Evolutionary conservation across 140 eudicot genomes (phyloP), one percentile per base, ranked within the genome.

Genomic region (Flaveria floridana): DNA sequence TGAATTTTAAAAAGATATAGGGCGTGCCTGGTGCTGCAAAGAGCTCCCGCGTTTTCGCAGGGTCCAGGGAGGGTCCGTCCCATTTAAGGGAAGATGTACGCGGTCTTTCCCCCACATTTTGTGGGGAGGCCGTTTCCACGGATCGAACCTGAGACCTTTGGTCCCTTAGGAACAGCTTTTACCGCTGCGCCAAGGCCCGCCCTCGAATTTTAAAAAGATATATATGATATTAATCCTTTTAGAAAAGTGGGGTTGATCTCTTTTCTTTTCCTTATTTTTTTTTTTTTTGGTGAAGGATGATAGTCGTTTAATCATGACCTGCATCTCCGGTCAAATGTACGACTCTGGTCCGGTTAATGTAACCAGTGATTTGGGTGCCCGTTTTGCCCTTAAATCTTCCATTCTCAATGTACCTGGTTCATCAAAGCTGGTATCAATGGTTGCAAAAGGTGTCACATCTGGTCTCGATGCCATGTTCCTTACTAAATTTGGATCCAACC

Each of bases 291-390:
- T 83, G 85, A 57, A 92, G 98, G 98, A 86, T 82, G 98, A 92
- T 77, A 86, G 84, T 82, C 86, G 85, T 30, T 83, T 93, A 83
- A 79, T 93, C 58, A 85, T 82, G 76, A 84, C 85, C 57, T 93
- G 98, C 83, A 87, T 88, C 70, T 82, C 97, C 57, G 98, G 98
- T 71, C 95, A 87, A 76, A 86, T 93, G 39, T 93, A 88, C 57
- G 97, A 93, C 81, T 90, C 98, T 70, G 80, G 89, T 84, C 98
- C 98, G 2, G 84, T 86, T 51, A 92, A 88, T 71, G 88, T 90
- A 65, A 83, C 96, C 13, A 73, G 86, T 59, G 97, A 93, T 75
- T 74, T 90, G 88, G 97, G 96, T 78, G 87, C 96, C 39, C 88
- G 87, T 26, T 89, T 89, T 76, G 89, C 96, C 56, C 68, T 93